Conservation (phyloP, 2,329 filamentous ascomycete genomes). For the Alternaria infectoria region DNA sequence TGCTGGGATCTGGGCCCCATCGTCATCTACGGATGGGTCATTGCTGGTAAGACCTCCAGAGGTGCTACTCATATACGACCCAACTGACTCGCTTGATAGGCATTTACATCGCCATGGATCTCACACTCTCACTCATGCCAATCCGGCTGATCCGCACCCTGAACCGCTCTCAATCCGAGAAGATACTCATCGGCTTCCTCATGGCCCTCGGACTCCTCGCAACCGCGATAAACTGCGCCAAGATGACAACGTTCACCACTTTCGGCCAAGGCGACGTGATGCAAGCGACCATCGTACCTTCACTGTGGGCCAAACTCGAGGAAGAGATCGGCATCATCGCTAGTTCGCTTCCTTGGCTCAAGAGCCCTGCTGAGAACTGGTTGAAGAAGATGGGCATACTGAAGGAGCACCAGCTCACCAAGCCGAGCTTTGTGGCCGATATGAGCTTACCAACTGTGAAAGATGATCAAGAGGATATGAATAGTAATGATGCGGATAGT, state of each 20-base stretch:
- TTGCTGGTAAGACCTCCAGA: slow-evolving; percentile 21
- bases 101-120: slow-evolving; percentile 34
- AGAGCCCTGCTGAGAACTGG: slow-evolving; percentile 24
- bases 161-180: slow-evolving; percentile 27
- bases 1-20: slow-evolving; percentile 31
- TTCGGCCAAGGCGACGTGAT: slow-evolving; percentile 33
- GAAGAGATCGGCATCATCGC: slow-evolving; percentile 38
- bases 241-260: slow-evolving; percentile 32
- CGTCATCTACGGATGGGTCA: slow-evolving; percentile 31
- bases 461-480: slow-evolving; percentile 7
- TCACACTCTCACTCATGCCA: slow-evolving; percentile 33
- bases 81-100: slow-evolving; percentile 6
- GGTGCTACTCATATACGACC: neutral
- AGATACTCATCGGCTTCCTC: slow-evolving; percentile 30
- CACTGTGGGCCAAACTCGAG: slow-evolving; percentile 34
- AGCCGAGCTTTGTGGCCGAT: slow-evolving; percentile 27
- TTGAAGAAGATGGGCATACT: slow-evolving; percentile 28
- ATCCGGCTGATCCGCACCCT: slow-evolving; percentile 31
- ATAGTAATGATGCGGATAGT: slow-evolving; percentile 10
- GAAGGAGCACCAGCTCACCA: slow-evolving; percentile 21
- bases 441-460: slow-evolving; percentile 10
- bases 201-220: slow-evolving; percentile 34
- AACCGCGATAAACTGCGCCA: slow-evolving; percentile 27
- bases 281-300: slow-evolving; percentile 32
- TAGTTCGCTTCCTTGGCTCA: slow-evolving; percentile 31